A percentile compares a stretch with the other conserved stretches of the same genome.
Evolutionary conservation across 2,329 filamentous ascomycete species (phyloP).

Genomic region (Fusarium sublunatum): DNA sequence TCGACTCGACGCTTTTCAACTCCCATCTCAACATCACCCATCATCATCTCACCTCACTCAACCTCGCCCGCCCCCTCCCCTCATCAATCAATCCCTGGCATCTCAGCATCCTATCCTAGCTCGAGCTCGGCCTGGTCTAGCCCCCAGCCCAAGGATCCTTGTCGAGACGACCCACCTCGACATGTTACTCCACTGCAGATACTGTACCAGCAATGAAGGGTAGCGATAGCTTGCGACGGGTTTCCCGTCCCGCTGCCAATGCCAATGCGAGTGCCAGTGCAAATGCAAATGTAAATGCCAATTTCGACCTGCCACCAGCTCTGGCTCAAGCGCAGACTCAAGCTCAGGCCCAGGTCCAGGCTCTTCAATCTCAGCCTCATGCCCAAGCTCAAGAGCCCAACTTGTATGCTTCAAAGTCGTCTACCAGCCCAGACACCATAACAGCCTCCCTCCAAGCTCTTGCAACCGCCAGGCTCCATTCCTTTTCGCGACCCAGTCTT

Average conservation of each 20-base stretch:
- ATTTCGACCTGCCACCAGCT: conserved; percentile 40
- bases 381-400: conserved; percentile 8
- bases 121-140: conserved; percentile 23
- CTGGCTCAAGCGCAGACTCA: conserved; percentile 20
- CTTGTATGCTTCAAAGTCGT: not conserved
- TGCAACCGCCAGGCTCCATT: conserved; percentile 37
- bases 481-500: conserved; percentile 41
- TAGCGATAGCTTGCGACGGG: conserved; percentile 45
- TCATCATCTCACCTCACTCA: not conserved
- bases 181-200: conserved; percentile 45
- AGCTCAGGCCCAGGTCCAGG: conserved; percentile 8
- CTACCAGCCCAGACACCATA: conserved; percentile 12
- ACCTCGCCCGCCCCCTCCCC: conserved; percentile 12
- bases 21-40: conserved; percentile 9
- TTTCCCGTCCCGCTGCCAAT: conserved; percentile 34
- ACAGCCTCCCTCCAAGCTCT: conserved; percentile 28
- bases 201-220: conserved; percentile 43
- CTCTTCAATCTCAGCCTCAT: conserved; percentile 23
- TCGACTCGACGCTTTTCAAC: not conserved
- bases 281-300: conserved; percentile 3
- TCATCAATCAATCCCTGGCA: conserved; percentile 21
- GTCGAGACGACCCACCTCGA: conserved; percentile 42
- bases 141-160: conserved; percentile 35
- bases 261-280: too few species aligned
- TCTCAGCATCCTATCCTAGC: conserved; percentile 26